Conservation (phyloP, 1,139 yeast genomes). For the Saccharomyces hybrid region DNA sequence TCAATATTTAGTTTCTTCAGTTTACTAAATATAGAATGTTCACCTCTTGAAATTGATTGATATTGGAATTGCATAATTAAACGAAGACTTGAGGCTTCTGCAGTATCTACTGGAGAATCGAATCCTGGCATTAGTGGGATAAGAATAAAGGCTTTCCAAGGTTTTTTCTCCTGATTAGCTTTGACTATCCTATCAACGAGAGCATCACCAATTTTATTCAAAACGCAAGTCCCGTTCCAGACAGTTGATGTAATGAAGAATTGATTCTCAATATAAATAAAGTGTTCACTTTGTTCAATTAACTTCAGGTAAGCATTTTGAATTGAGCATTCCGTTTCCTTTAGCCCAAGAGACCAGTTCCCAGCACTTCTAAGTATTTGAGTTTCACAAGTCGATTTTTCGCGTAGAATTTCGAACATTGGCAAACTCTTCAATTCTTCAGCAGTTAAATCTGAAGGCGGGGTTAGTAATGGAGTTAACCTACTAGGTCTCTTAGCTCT, state of each 20-base stretch:
- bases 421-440: slow-evolving; percentile 61
- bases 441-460: slow-evolving; percentile 80
- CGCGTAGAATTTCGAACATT: slow-evolving; percentile 32
- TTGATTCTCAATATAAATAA: slow-evolving; percentile 90
- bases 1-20: slow-evolving; percentile 71
- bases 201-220: slow-evolving; percentile 92
- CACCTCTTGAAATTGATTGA: slow-evolving; percentile 87
- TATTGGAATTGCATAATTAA: slow-evolving; percentile 96
- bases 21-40: slow-evolving; percentile 81
- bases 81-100: slow-evolving; percentile 90
- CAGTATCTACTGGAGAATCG: slow-evolving; percentile 85
- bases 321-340: slow-evolving; percentile 80
- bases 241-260: slow-evolving; percentile 85
- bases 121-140: slow-evolving; percentile 98
- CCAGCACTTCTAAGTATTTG: slow-evolving; percentile 87
- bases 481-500: slow-evolving; percentile 94
- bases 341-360: slow-evolving; percentile 84
- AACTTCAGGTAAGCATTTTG: slow-evolving; percentile 87
- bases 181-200: slow-evolving; percentile 86
- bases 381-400: slow-evolving; percentile 78
- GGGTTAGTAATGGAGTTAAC: slow-evolving; percentile 82
- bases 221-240: slow-evolving; percentile 78
- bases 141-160: slow-evolving; percentile 85
- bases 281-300: slow-evolving; percentile 88
- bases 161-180: slow-evolving; percentile 69